A percentile compares a stretch with the other conserved stretches of the same genome.
Evolutionary conservation across 495 filamentous ascomycete species (phyloP).

Genomic region (Annulohypoxylon maeteangense): DNA sequence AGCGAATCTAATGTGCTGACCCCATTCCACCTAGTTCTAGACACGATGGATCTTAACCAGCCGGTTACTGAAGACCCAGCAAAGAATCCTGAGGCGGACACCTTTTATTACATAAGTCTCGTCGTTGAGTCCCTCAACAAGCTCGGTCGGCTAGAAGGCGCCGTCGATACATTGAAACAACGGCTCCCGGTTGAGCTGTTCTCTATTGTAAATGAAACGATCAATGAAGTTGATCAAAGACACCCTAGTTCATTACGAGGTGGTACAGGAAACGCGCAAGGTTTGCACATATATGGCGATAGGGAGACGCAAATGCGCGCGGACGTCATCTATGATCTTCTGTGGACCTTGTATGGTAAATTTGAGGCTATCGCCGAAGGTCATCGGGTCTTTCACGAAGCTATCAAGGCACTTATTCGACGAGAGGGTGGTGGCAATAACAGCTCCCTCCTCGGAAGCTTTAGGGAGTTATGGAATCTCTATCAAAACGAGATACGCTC

Average conservation of each 20-base stretch:
- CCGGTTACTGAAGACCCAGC: constrained; percentile 86
- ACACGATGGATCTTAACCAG: constrained; percentile 72
- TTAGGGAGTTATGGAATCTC: constrained; percentile 95
- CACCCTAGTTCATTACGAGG: constrained; percentile 78
- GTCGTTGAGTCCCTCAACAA: constrained; percentile 89
- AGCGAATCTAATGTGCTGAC: constrained; percentile 58
- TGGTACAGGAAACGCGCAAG: constrained; percentile 63
- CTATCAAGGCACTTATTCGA: constrained; percentile 80
- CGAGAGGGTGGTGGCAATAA: constrained; percentile 74
- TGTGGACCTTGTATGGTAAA: constrained; percentile 93
- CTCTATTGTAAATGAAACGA: constrained; percentile 91
- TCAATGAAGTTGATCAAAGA: constrained; percentile 89
- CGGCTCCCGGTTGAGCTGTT: constrained; percentile 94
- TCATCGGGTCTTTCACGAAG: constrained; percentile 92
- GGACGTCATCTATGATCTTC: constrained; percentile 85
- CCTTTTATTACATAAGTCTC: constrained; percentile 89
- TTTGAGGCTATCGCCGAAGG: constrained; percentile 97
- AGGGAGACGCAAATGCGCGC: constrained; percentile 77
- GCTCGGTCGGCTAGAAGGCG: constrained; percentile 83
- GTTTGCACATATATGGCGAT: constrained; percentile 70
- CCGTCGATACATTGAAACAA: constrained; percentile 90
- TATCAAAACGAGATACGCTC: constrained; percentile 81
- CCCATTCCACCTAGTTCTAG: constrained; percentile 81
- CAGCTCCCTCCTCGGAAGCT: constrained; percentile 75
- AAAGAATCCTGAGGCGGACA: constrained; percentile 93